These are phyloP conservation scores for Lecanicillium sp. DNA, from an alignment of 2,329 filamentous ascomycete genomes.

Conservation along the genomic window DNA sequence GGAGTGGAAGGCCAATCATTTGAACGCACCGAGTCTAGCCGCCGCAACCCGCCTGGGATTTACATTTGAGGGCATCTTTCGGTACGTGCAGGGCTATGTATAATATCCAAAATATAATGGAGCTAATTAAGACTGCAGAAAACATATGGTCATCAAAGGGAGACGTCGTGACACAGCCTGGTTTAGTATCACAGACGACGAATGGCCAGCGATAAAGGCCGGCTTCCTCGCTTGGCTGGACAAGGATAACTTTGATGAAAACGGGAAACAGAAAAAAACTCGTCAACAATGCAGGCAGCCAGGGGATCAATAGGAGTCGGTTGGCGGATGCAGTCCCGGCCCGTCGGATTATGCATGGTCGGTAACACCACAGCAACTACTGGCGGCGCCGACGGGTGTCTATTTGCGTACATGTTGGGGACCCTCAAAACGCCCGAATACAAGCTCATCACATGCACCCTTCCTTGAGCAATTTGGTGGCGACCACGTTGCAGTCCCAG, in stretches of 20 bases:
- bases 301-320: no score
- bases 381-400: no score
- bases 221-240: conserved; percentile 50
- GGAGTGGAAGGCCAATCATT: conserved; percentile 58
- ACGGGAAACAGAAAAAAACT: conserved; percentile 44
- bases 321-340: no score
- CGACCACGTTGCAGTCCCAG: background rate
- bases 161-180: conserved; percentile 53
- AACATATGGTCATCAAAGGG: conserved; percentile 56
- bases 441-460: background rate
- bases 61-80: conserved; percentile 51
- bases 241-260: conserved; percentile 47
- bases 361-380: no score
- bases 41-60: conserved; percentile 56
- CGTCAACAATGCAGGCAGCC: conserved; percentile 31
- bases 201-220: conserved; percentile 45
- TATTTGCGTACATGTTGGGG: no score
- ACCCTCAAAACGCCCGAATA: background rate
- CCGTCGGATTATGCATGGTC: no score
- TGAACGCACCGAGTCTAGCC: conserved; percentile 47
- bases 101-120: accelerated
- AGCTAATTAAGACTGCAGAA: conserved; percentile 22
- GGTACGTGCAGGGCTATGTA: conserved; percentile 24
- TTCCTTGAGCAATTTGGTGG: background rate
- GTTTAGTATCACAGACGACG: conserved; percentile 52